Base-by-base conservation (phyloP, 345 rosid genomes). In the Gossypium ekmanianum region DNA sequence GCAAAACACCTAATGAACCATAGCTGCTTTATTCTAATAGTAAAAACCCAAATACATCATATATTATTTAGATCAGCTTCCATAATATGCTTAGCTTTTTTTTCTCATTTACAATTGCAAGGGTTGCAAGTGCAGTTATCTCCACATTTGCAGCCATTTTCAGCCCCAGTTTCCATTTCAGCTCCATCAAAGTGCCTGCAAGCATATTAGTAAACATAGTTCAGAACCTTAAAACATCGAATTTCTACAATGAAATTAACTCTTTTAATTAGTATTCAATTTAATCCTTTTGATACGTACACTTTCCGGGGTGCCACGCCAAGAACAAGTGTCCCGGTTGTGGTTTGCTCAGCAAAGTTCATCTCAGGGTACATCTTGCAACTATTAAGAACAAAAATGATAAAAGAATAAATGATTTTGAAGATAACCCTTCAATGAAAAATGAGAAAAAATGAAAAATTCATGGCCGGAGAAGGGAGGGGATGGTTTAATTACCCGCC, bases 91-190 rank as follows among this genome's bases (percentile, higher is more conserved):
- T 59, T 16, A 26, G 62, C 1, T 20, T 20, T 66, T 20, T 68
- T 18, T 1, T 14, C 77, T 95, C 91, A 91, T 82, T 95, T 90
- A 52, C 97, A 93, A 66, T 5, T 89, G 90, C 99, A 95, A 20
- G 98, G 97, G 79, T 91, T 69, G 85, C 99, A 95, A 73, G 74
- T 84, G 89, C 99, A 93, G 85, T 80, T 83, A 71, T 76, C 78
- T 55, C 92, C 93, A 61, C 99, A 91, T 80, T 90, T 57, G 98
- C 98, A 91, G 16, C 86, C 98, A 10, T 85, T 89, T 88, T 91
- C 95, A n/a, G 91, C 85, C 2, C 79, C 84, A 52, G 41, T 26
- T 48, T 24, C 85, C 79, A 81, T 82, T 87, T 84, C 92, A 14
- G 89, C 79, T 62, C 84, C 93, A 62, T 82, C 90, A 20, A 73